Base-by-base conservation (phyloP, 192 early-diverging fungal genomes). In the Umbelopsis ramanniana region DNA sequence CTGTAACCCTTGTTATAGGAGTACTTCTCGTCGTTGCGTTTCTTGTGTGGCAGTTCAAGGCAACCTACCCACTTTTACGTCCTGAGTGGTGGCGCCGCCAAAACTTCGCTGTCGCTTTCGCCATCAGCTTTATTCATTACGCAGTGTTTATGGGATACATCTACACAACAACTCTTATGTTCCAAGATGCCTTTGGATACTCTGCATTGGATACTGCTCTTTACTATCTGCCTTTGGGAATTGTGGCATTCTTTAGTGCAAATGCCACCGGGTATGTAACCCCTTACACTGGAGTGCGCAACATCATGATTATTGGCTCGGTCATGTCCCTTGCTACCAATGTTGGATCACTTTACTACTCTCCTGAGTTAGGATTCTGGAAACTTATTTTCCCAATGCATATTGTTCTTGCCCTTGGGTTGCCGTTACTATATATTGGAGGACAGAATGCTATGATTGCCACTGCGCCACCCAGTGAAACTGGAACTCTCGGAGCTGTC, bases 31-130 rank as follows among this genome's bases (percentile, higher is more conserved):
- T 83, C 4, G 73, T 46, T 8, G 37, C 69, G 5, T 83, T 86
- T 50, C 74, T 83, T 45, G 76, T 81, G 60, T 77, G 74, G 47
- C 77, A 86, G 50, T 74, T 67, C 50, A 77, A 73, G 60, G 72
- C 78, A 12, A 69, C 57, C 11, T 50, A 79, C 14, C 84, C 84
- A 14, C 74, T 86, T 66, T 63, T 86, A 19, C 79, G 79, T 3
- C 72, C 77, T 67, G 15, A 63, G 10, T 82, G 81, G 73, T 86
- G 82, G 74, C 66, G 74, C 14, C 81, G 80, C 0, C 80, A 77
- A 21, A 86, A 83, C 72, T 86, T 86, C 74, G 72, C 84, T 7
- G 76, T 79, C 35, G 80, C 82, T 69, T 78, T 86, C 69, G 68
- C 77, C 21, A 73, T 86, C 47, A 81, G 80, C 14, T 83, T 81